Evolutionary conservation across 257 asterid species (phyloP).

Genomic region (Forsythia suspensa): DNA sequence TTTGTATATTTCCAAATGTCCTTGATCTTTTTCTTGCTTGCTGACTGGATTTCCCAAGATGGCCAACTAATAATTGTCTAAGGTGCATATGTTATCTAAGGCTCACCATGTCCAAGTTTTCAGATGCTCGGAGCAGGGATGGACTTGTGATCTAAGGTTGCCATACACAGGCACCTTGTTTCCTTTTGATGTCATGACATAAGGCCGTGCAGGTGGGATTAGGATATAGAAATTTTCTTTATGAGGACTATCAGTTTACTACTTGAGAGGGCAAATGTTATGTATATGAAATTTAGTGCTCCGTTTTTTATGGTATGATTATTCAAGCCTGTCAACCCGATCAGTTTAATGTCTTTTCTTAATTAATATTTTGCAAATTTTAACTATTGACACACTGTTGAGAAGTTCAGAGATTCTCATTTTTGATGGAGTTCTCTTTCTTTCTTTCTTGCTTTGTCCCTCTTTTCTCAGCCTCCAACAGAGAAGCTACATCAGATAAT

Average conservation of each 20-base stretch:
- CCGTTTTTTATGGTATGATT: constrained; percentile 16
- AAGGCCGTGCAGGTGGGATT: constrained; percentile 96
- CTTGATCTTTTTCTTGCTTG: constrained; percentile 33
- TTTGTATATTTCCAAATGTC: constrained; percentile 24
- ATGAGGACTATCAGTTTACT: constrained; percentile 54
- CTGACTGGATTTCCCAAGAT: constrained; percentile 48
- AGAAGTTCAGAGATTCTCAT: constrained; percentile 16
- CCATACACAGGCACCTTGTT: constrained; percentile 87
- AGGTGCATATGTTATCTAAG: constrained; percentile 60
- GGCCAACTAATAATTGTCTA: constrained; percentile 50
- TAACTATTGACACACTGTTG: not conserved
- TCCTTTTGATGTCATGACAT: constrained; percentile 83
- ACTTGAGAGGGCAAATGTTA: constrained; percentile 46
- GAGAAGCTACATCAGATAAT: constrained; percentile 92
- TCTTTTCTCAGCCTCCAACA: constrained; percentile 73
- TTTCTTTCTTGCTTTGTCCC: constrained; percentile 18
- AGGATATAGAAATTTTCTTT: constrained; percentile 62
- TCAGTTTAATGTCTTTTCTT: constrained; percentile 13
- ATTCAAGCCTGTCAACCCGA: not conserved
- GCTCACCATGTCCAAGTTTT: constrained; percentile 87
- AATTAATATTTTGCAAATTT: not conserved
- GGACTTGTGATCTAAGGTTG: constrained; percentile 81
- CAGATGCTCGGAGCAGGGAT: constrained; percentile 95
- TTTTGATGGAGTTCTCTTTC: constrained; percentile 28
- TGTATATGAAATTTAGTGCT: constrained; percentile 25